These are phyloP conservation scores for Dioszegia hungarica DNA, from an alignment of 768 basidiomycete species.

Conservation along the genomic window DNA sequence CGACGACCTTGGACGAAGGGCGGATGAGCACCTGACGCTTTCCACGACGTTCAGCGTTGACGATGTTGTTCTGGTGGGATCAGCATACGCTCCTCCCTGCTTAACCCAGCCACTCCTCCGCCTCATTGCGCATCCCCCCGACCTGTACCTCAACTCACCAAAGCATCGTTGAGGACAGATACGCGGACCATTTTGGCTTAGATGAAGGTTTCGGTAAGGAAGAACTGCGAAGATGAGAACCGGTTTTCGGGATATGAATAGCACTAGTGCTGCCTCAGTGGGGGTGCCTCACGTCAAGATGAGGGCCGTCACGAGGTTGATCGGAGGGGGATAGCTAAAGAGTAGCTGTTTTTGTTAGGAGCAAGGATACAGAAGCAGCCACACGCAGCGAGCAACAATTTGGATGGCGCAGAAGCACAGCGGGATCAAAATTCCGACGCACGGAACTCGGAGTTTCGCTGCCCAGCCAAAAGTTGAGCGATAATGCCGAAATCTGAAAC, in stretches of 20 bases:
- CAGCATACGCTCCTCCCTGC: constrained; percentile 5
- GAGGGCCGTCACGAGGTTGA: constrained; percentile 11
- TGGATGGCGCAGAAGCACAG: background rate
- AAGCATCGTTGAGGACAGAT: constrained; percentile 51
- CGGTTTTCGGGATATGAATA: background rate
- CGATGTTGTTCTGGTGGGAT: constrained; percentile 71
- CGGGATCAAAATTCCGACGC: background rate
- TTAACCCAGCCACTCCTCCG: too few species aligned
- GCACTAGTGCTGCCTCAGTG: constrained; percentile 8
- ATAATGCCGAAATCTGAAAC: constrained; percentile 8
- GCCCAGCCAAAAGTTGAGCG: background rate
- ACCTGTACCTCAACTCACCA: too few species aligned
- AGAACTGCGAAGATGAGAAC: constrained; percentile 6
- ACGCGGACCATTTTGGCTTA: constrained; percentile 54
- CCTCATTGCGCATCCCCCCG: too few species aligned
- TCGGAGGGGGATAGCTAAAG: background rate
- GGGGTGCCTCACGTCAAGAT: constrained; percentile 9
- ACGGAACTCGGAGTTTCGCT: background rate
- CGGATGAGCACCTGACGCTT: constrained; percentile 99
- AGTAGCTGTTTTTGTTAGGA: background rate
- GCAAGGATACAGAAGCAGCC: background rate
- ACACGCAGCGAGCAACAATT: background rate
- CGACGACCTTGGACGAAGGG: constrained; percentile 94
- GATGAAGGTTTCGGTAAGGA: constrained; percentile 16
- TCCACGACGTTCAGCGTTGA: constrained; percentile 98